These are phyloP conservation scores for Narthecium ossifragum DNA, from an alignment of 106 monocot species.

Conservation along the genomic window DNA sequence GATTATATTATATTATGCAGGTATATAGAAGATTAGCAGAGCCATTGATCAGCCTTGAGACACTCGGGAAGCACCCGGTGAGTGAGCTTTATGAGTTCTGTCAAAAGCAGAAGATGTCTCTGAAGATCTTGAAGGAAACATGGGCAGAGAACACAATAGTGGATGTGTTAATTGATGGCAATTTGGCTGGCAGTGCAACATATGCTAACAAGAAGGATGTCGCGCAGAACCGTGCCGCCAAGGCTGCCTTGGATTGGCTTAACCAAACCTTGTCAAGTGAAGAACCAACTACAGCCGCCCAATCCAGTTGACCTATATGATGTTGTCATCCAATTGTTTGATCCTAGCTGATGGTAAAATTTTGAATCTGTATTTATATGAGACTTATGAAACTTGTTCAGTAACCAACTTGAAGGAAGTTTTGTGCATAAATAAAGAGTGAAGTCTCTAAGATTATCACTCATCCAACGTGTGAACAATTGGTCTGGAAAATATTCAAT, in stretches of 20 bases:
- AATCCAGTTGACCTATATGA: too few species aligned
- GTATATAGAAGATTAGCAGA: constrained; percentile 33
- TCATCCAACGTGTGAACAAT: too few species aligned
- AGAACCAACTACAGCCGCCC: neutral
- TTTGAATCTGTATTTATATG: too few species aligned
- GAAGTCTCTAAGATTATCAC: too few species aligned
- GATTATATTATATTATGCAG: constrained; percentile 15
- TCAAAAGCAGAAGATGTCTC: constrained; percentile 20
- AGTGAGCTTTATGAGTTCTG: constrained; percentile 49
- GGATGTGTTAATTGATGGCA: constrained; percentile 30
- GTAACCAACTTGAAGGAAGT: too few species aligned
- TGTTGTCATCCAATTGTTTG: too few species aligned
- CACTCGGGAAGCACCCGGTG: constrained; percentile 33
- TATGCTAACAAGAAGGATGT: constrained; percentile 37
- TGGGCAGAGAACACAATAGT: constrained; percentile 21
- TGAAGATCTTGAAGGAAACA: constrained; percentile 19
- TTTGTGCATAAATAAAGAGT: too few species aligned
- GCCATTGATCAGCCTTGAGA: constrained; percentile 32
- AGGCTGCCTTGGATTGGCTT: constrained; percentile 36
- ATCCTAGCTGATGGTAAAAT: too few species aligned
- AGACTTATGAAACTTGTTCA: too few species aligned
- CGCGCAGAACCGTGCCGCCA: constrained; percentile 42
- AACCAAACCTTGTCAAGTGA: neutral
- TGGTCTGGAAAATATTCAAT: too few species aligned
- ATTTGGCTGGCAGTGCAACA: constrained; percentile 27